Evolutionary conservation across 352 stramenopile genomes (phyloP), one percentile per base, ranked within the genome.

Genomic region (Globisporangium ultimum): DNA sequence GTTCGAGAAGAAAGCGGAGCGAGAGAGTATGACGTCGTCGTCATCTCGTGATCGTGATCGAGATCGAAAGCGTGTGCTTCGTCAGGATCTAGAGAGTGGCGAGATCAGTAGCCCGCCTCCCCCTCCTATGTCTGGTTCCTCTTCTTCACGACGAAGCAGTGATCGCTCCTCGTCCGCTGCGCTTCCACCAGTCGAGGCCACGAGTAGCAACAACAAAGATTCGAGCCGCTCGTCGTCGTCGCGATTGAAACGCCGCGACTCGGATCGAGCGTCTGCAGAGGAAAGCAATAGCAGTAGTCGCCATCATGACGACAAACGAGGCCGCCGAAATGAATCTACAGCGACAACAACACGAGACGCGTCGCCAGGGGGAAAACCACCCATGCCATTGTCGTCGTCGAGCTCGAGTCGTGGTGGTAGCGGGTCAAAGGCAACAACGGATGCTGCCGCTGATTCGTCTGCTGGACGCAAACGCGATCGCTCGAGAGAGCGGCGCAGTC

Each of bases 61-160:
- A 38, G 42, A 3, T 56, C 59, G 60, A 38, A 57, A 53, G 22
- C 66, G 48, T 15, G 66, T 71, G 12, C 68, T 63, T 47, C 74
- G 77, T 61, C 47, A 55, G 5, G 76, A 86, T 40, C 38, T 86
- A 18, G 76, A 86, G 52, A 86, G 73, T 20, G 76, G 76, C 8
- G 76, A 86, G 56, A 81, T 86, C 62, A 66, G 72, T 32, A 65
- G 67, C 36, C 56, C 56, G 1, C 38, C 49, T 11, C 32, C 48
- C 6, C 28, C 48, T 20, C 20, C 48, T 22, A 13, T 34, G 5
- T 21, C 40, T 20, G 10, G 14, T 2, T 50, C 55, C 12, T 53
- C 40, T 9, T 46, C 48, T 2, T 43, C 58, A 8, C 58, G 58
- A 36, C 49, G 50, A 41, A 64, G 58, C 6, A 55, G 21, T 17